Base-by-base conservation (phyloP, 345 rosid species). In the Cochlearia excelsa region DNA sequence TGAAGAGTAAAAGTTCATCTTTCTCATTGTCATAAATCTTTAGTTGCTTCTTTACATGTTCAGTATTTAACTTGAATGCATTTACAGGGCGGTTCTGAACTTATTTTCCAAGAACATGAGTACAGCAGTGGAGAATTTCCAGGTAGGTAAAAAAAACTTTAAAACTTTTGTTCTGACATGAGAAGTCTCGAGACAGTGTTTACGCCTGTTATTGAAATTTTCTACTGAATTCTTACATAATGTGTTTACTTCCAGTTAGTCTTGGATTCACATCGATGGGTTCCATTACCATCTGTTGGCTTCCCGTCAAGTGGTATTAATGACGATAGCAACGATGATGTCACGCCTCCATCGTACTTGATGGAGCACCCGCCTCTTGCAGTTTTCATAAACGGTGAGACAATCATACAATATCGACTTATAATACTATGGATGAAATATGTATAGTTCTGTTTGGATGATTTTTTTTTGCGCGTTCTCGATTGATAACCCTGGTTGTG, bases 291-390 rank as follows among this genome's bases (percentile, higher is more conserved):
- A 33, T 81, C 87, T 39, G 83, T 93, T 71, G 97, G 97, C 71
- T 87, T 85, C 77, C 76, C 90, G 8, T 70, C 89, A 69, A 79
- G 56, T 74, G 76, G 77, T 58, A 60, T 74, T 26, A 65, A 70
- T 39, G 94, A 85, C 66, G 92, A 82, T 70, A 78, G 75, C 77
- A 86, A 77, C 45, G 99, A 84, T 62, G 99, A 93, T 64, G 86
- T 93, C 68, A 82, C 91, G 61, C 97, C 99, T 2, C 99, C 99
- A 11, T 84, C 97, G 53, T 73, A 78, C 79, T 71, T 93, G 47
- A 93, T 93, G 99, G 99, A 93, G 73, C 96, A 93, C 74, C 96
- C 99, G 55, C 97, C 97, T 53, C 95, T 87, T 68, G 99, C 99
- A 3, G 96, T 93, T 49, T 93, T 93, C 74, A 61, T 89, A 52